Conservation (phyloP, 2,329 filamentous ascomycete genomes). For the Penicillium freii region DNA sequence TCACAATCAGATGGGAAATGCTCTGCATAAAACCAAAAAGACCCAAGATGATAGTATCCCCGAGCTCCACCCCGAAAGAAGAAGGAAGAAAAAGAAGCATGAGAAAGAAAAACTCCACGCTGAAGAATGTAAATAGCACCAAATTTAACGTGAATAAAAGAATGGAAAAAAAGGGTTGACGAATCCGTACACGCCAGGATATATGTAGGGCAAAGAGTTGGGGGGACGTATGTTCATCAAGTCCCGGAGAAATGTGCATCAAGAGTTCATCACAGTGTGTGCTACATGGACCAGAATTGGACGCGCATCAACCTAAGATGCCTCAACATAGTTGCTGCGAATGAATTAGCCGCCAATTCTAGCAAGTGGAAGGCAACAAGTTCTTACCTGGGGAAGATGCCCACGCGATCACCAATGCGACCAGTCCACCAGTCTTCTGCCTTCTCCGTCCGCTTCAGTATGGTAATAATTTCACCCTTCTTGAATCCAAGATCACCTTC, state of each 20-base stretch:
- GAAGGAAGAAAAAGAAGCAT: neutral
- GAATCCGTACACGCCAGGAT: conserved; percentile 19
- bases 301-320: conserved; percentile 23
- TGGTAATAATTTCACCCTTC: conserved; percentile 94
- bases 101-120: conserved; percentile 25
- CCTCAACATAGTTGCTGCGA: conserved; percentile 40
- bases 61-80: neutral
- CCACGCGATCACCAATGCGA: conserved; percentile 76
- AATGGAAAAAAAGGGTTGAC: neutral
- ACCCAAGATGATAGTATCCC: conserved; percentile 1
- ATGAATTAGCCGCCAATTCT: conserved; percentile 10
- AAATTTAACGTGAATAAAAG: neutral
- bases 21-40: conserved; percentile 8
- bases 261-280: conserved; percentile 16
- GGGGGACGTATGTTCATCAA: conserved; percentile 13
- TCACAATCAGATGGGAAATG: conserved; percentile 11
- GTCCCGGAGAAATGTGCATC: conserved; percentile 16
- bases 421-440: conserved; percentile 98
- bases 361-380: neutral
- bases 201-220: conserved; percentile 17
- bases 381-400: conserved; percentile 82
- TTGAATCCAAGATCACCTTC: conserved; percentile 91
- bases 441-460: conserved; percentile 90
- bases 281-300: conserved; percentile 22
- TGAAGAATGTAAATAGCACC: conserved; percentile 14